Percentiles rank a stretch among this genome's conserved stretches.
phyloP scores from a whole-genome alignment of 1,284 basidiomycete species.

The Inonotus hispidus region DNA sequence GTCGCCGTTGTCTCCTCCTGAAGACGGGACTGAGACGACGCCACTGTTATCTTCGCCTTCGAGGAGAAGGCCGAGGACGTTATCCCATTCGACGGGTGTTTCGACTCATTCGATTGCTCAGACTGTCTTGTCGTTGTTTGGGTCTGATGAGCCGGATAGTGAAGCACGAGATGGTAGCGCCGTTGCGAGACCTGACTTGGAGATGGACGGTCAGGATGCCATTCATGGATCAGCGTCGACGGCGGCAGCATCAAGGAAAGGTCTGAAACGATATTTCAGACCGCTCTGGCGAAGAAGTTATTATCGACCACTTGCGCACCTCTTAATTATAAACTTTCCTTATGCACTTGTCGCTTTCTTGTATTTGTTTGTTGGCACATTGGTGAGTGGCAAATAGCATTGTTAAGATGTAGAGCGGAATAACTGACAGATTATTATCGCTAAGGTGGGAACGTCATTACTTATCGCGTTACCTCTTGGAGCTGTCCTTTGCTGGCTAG shows the following conservation, averaged over 20 bases:
- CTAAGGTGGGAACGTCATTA: conserved; percentile 54
- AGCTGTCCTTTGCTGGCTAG: conserved; percentile 67
- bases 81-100: conserved; percentile 46
- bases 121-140: conserved; percentile 59
- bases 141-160: conserved; percentile 34
- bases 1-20: conserved; percentile 16
- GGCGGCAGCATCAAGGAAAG: conserved; percentile 21
- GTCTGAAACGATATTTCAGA: conserved; percentile 54
- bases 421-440: conserved; percentile 26
- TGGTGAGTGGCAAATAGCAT: conserved; percentile 42
- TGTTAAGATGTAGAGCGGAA: not conserved
- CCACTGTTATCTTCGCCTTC: conserved; percentile 33
- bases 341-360: conserved; percentile 67
- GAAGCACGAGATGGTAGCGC: conserved; percentile 17
- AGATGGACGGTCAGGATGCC: conserved; percentile 17
- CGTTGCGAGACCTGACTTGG: not conserved
- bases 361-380: conserved; percentile 70
- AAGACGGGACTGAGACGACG: conserved; percentile 35
- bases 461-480: conserved; percentile 73
- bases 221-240: conserved; percentile 26
- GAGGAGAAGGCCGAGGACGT: conserved; percentile 39
- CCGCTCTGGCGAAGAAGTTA: conserved; percentile 51
- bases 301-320: conserved; percentile 58
- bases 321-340: conserved; percentile 68
- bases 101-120: conserved; percentile 61